A percentile compares a stretch with the other conserved stretches of the same genome.
These are phyloP conservation scores for Mycena sanguinolenta DNA, from an alignment of 768 basidiomycete genomes.

Conservation along the genomic window DNA sequence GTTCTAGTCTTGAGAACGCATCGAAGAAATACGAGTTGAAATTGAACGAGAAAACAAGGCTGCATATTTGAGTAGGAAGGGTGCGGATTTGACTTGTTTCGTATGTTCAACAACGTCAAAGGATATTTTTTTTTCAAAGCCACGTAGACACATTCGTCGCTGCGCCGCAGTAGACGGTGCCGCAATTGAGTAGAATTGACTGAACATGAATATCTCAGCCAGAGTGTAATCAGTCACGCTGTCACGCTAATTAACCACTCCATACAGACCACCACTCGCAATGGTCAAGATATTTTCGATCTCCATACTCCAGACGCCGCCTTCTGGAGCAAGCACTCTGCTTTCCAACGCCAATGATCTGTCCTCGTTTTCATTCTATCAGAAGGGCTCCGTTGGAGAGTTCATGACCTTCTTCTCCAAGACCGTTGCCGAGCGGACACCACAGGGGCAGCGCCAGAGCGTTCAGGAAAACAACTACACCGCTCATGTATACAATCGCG, in stretches of 20 bases:
- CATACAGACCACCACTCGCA: slow-evolving; percentile 25
- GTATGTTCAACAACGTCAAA: no score
- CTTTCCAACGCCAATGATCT: slow-evolving; percentile 84
- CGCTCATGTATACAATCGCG: slow-evolving; percentile 93
- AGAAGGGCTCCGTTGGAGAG: slow-evolving; percentile 87
- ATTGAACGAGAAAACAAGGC: no score
- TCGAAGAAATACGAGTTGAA: no score
- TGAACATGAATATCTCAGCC: no score
- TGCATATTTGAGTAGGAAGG: no score
- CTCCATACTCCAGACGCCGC: slow-evolving; percentile 77
- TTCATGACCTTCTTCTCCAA: slow-evolving; percentile 95
- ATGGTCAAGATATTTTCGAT: slow-evolving; percentile 93
- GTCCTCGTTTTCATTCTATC: slow-evolving; percentile 94
- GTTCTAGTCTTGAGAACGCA: no score
- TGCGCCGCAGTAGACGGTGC: no score
- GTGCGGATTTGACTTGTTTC: no score
- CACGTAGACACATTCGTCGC: no score
- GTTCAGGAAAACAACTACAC: slow-evolving; percentile 95
- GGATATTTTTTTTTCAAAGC: no score
- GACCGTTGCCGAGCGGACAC: slow-evolving; percentile 92
- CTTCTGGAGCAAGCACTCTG: slow-evolving; percentile 71
- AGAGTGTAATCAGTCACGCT: no score
- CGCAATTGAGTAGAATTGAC: neutral
- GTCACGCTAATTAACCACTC: neutral
- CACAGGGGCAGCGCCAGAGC: slow-evolving; percentile 90